Evolutionary conservation across 495 filamentous ascomycete species (phyloP).

Genomic region (Rusavskia elegans): DNA sequence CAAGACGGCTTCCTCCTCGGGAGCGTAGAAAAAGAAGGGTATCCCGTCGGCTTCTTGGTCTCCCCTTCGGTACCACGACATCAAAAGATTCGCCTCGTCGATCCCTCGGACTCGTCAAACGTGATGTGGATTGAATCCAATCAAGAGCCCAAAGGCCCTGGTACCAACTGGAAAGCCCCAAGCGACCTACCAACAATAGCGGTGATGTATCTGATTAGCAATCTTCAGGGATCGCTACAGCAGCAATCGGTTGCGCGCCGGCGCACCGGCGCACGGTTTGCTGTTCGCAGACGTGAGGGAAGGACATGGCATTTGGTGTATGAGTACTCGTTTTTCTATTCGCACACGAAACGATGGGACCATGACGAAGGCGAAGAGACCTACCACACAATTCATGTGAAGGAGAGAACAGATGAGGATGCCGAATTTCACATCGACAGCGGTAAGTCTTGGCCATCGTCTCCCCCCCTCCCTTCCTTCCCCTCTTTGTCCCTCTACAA

Average conservation of each 20-base stretch:
- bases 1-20: neutral
- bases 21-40: neutral
- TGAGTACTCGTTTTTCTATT: neutral
- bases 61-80: neutral
- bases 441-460: neutral
- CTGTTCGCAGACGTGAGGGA: neutral
- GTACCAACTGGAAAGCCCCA: neutral
- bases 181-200: neutral
- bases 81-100: neutral
- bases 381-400: no score
- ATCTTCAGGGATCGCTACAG: neutral
- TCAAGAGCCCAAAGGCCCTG: neutral
- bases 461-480: neutral
- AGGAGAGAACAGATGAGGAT: neutral
- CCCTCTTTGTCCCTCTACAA: no score
- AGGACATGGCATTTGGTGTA: neutral
- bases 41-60: neutral
- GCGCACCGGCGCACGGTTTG: neutral
- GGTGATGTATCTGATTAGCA: neutral
- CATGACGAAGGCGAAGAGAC: neutral
- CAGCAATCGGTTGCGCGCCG: neutral
- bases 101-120: neutral
- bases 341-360: neutral
- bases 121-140: neutral
- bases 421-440: neutral